Evolutionary conservation across 1,139 yeast species (phyloP), one percentile per base, ranked within the genome.

Genomic region (Hanseniaspora gamundiae): DNA sequence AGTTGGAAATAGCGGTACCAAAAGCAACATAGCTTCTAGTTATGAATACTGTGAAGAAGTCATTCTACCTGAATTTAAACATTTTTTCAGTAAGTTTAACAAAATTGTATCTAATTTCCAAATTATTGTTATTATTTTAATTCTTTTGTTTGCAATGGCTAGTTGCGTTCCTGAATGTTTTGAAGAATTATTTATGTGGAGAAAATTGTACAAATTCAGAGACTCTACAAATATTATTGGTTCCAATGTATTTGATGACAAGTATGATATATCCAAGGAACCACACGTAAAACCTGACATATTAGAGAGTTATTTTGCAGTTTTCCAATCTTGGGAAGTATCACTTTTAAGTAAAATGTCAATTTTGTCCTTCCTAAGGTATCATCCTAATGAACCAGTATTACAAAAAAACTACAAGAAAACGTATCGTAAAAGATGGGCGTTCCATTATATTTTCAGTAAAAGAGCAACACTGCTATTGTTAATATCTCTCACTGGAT

Each of bases 141-240:
- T 80, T 30, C 51, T 67, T 0, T 43, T 74, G 0, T 57, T 48
- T 2, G 71, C 78, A 0, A 40, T 71, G 0, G 41, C 58, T 0
- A 62, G 63, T 1, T 57, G 75, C 28, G 47, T 69, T 1, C 74
- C 75, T 0, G 61, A 69, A 5, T 65, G 66, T 2, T 70, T 65
- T 50, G 51, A 61, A 22, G 82, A 77, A 47, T 62, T 62, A 40
- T 57, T 64, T 40, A 57, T 62, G n/a, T 80, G 86, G 86, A 62
- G 54, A 38, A 66, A 70, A 50, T 52, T 74, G 36, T 52, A 52
- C 13, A 53, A 48, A 2, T 49, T 72, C 47, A 56, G 59, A n/a
- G 49, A 60, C 2, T 55, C 55, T 7, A 45, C 57, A 19, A 43
- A 52, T n/a, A 17, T 29, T 11, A 45, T 44, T 13, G 7, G 21